Evolutionary conservation across 495 filamentous ascomycete genomes (phyloP).

Genomic region (Neurospora sp.): DNA sequence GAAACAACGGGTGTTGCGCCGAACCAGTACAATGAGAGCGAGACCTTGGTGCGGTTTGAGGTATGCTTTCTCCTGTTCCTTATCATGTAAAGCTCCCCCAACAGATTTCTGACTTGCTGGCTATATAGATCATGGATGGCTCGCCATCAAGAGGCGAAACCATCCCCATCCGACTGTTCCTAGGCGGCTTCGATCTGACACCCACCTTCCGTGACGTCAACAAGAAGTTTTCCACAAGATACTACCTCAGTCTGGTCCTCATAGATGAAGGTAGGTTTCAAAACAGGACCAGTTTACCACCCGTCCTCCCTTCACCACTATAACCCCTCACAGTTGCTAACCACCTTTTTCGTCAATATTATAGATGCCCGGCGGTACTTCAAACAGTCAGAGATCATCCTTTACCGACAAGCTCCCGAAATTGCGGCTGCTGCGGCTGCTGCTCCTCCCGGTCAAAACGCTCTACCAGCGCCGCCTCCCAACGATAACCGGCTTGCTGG

Average conservation of each 20-base stretch:
- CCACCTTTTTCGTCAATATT: neutral
- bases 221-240: constrained; percentile 98
- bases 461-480: constrained; percentile 13
- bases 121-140: constrained; percentile 90
- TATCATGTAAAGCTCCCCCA: neutral
- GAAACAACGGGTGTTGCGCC: constrained; percentile 96
- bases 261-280: constrained; percentile 76
- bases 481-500: neutral
- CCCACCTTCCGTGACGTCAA: constrained; percentile 99
- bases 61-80: constrained; percentile 33
- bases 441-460: constrained; percentile 7
- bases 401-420: constrained; percentile 89
- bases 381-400: constrained; percentile 98
- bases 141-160: constrained; percentile 96
- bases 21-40: constrained; percentile 99
- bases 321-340: neutral
- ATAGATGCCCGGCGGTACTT: constrained; percentile 94
- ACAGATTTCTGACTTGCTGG: neutral
- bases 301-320: neutral
- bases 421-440: constrained; percentile 16
- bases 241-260: constrained; percentile 92
- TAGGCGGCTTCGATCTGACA: constrained; percentile 94
- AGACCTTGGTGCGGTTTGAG: constrained; percentile 96
- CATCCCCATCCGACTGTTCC: constrained; percentile 94
- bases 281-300: neutral